Evolutionary conservation across 345 rosid species (phyloP).

Genomic region (Bruguiera parviflora): DNA sequence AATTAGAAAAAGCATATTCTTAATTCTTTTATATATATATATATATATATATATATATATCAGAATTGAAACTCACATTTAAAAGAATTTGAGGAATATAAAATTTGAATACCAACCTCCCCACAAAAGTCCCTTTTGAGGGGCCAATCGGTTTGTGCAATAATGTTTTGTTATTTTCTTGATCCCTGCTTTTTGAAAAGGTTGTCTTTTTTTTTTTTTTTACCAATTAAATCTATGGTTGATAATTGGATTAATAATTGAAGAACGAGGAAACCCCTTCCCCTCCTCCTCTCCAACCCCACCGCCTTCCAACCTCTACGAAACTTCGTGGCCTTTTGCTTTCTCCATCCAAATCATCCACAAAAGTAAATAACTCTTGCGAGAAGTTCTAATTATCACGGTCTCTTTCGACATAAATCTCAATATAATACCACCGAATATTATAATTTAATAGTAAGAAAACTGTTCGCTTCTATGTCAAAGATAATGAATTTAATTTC

Average conservation of each 20-base stretch:
- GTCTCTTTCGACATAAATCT: too few species aligned
- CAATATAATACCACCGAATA: too few species aligned
- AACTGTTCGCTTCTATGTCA: too few species aligned
- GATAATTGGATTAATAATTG: slow-evolving; percentile 27
- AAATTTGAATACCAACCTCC: too few species aligned
- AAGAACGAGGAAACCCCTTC: slow-evolving; percentile 3
- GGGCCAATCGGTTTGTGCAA: background rate
- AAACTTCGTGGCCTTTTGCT: slow-evolving; percentile 20
- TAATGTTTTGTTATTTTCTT: background rate
- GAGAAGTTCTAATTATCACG: too few species aligned
- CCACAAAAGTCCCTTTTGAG: background rate
- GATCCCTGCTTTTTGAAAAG: background rate
- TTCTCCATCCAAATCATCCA: background rate
- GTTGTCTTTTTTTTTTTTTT: background rate
- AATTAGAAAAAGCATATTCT: too few species aligned
- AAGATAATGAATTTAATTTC: too few species aligned
- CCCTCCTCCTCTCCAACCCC: background rate
- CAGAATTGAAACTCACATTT: too few species aligned
- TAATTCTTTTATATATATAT: too few species aligned
- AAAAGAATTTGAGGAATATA: too few species aligned
- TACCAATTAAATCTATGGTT: background rate
- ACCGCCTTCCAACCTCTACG: background rate
- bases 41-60: too few species aligned
- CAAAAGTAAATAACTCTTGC: background rate
- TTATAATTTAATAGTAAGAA: too few species aligned